phyloP scores from a whole-genome alignment of 805 yeast species.

The Ogataea thermomethanolica region DNA sequence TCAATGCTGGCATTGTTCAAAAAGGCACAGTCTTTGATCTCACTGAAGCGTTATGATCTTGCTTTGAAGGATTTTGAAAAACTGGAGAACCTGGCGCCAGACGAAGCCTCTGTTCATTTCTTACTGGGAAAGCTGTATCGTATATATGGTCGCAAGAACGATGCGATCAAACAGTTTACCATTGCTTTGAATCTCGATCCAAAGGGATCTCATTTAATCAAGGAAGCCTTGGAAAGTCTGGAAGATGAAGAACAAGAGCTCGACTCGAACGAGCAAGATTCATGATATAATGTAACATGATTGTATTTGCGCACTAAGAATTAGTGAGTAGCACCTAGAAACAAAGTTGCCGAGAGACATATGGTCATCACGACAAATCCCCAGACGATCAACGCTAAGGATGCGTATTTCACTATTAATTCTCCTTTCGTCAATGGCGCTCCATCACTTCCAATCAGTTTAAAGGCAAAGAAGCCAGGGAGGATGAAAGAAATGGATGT shows the following conservation, averaged over 20 bases:
- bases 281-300: constrained; percentile 13
- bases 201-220: constrained; percentile 79
- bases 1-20: constrained; percentile 86
- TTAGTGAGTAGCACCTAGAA: constrained; percentile 32
- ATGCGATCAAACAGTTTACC: constrained; percentile 83
- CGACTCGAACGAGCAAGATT: constrained; percentile 13
- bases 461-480: constrained; percentile 85
- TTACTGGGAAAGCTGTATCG: constrained; percentile 83
- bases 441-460: constrained; percentile 52
- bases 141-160: constrained; percentile 64
- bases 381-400: constrained; percentile 58
- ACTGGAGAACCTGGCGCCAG: constrained; percentile 77
- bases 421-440: constrained; percentile 25
- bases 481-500: constrained; percentile 86
- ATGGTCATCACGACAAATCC: constrained; percentile 69
- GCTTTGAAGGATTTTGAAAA: constrained; percentile 75
- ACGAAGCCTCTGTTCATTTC: constrained; percentile 91
- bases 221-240: constrained; percentile 71
- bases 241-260: constrained; percentile 21
- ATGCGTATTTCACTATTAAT: constrained; percentile 39
- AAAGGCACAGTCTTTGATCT: constrained; percentile 75
- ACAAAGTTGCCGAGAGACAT: constrained; percentile 45
- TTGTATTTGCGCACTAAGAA: constrained; percentile 5
- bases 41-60: constrained; percentile 64
- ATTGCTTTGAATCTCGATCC: constrained; percentile 90